Percentiles rank a stretch among this genome's conserved stretches.
Conservation (phyloP, 2,329 filamentous ascomycete species). For the Aureobasidium sp. region DNA sequence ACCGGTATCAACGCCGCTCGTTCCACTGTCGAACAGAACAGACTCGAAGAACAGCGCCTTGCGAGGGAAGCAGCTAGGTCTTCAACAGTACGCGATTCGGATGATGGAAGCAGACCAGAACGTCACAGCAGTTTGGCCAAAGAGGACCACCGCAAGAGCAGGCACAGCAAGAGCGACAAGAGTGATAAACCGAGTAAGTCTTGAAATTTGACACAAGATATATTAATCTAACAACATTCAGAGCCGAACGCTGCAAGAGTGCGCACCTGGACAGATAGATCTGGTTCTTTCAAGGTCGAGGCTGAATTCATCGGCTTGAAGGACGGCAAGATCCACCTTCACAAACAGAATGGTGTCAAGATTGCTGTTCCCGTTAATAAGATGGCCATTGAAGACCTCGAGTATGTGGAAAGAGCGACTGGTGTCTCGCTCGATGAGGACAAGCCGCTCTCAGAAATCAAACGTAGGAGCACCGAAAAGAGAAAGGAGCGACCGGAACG, state of each 20-base stretch:
- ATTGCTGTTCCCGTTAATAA: slow-evolving; percentile 93
- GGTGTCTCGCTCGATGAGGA: slow-evolving; percentile 84
- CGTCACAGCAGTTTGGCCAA: slow-evolving; percentile 70
- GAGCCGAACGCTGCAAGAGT: slow-evolving; percentile 78
- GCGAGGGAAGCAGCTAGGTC: slow-evolving; percentile 69
- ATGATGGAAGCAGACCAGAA: slow-evolving; percentile 41
- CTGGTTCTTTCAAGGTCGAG: slow-evolving; percentile 93
- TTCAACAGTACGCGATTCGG: slow-evolving; percentile 49
- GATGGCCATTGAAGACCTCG: slow-evolving; percentile 91
- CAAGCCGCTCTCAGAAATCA: slow-evolving; percentile 81
- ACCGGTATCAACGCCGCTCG: slow-evolving; percentile 51
- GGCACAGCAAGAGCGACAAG: slow-evolving; percentile 57
- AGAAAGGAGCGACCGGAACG: slow-evolving; percentile 39
- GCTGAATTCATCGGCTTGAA: slow-evolving; percentile 91
- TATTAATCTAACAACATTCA: slow-evolving; percentile 26
- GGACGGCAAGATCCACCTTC: slow-evolving; percentile 93
- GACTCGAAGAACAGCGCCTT: slow-evolving; percentile 72
- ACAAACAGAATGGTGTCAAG: slow-evolving; percentile 97
- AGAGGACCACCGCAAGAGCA: slow-evolving; percentile 54
- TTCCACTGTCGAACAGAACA: slow-evolving; percentile 68
- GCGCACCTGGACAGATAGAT: slow-evolving; percentile 89
- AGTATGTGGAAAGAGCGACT: slow-evolving; percentile 86
- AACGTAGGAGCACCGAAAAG: slow-evolving; percentile 39
- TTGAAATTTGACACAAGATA: neutral
- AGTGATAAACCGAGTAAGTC: slow-evolving; percentile 64